These are phyloP conservation scores for Arbutus unedo DNA, from an alignment of 148 eudicot species.

Conservation along the genomic window DNA sequence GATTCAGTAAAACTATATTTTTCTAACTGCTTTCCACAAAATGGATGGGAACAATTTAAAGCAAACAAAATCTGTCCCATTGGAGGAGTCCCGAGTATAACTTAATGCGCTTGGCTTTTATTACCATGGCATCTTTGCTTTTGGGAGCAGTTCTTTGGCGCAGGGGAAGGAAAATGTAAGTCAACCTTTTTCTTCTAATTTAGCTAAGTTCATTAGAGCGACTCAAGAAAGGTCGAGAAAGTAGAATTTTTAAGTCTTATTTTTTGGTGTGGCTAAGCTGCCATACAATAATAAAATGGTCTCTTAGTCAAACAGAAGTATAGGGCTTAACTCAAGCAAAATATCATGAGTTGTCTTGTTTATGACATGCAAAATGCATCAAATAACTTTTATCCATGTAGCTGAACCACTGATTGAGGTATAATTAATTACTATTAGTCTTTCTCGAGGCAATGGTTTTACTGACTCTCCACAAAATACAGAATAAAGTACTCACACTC, in stretches of 20 bases:
- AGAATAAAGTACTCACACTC: background rate
- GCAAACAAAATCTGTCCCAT: constrained; percentile 53
- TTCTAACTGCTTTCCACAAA: constrained; percentile 37
- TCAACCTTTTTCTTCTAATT: background rate
- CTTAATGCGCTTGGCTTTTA: constrained; percentile 28
- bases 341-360: background rate
- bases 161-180: constrained; percentile 41
- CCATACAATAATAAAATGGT: background rate
- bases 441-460: background rate
- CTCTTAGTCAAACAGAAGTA: background rate
- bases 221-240: background rate
- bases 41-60: constrained; percentile 30
- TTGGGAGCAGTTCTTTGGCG: constrained; percentile 49
- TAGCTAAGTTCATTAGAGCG: background rate
- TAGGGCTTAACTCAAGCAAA: background rate
- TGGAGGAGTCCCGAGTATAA: constrained; percentile 57
- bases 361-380: background rate
- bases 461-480: background rate
- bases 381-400: background rate
- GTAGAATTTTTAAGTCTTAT: background rate
- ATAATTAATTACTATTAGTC: background rate
- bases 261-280: background rate
- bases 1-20: constrained; percentile 31
- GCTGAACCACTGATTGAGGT: background rate
- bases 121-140: constrained; percentile 19